Conservation (phyloP, 139 green algal species). For the Bryopsis sp. region DNA sequence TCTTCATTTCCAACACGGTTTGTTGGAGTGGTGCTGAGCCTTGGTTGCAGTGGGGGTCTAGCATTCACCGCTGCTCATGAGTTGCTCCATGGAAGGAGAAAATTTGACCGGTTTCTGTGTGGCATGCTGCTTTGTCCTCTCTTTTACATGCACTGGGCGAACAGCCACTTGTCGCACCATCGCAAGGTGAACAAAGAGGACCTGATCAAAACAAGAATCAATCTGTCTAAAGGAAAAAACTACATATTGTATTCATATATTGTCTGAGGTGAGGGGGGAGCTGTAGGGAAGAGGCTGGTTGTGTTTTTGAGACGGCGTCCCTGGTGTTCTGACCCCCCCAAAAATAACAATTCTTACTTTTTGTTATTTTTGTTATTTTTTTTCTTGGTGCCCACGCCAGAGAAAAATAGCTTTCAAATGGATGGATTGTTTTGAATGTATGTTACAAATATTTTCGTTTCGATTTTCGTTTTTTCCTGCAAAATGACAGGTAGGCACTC, state of each 20-base stretch:
- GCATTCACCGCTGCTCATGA: slow-evolving; percentile 39
- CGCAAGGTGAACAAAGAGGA: slow-evolving; percentile 33
- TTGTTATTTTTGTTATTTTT: too few species aligned
- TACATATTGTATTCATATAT: too few species aligned
- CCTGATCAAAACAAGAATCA: not conserved
- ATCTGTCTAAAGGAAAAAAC: slow-evolving; percentile 6
- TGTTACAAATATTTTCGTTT: too few species aligned
- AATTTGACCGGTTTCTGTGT: slow-evolving; percentile 27
- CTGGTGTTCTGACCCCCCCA: too few species aligned
- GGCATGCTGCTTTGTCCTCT: slow-evolving; percentile 29
- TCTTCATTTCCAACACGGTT: slow-evolving; percentile 5
- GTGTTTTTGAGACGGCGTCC: too few species aligned
- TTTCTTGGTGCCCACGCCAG: too few species aligned
- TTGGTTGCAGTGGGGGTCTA: slow-evolving; percentile 27
- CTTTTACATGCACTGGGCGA: slow-evolving; percentile 45
- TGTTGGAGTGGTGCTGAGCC: slow-evolving; percentile 15
- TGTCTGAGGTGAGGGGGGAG: too few species aligned
- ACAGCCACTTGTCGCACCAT: slow-evolving; percentile 44
- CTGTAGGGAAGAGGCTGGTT: too few species aligned
- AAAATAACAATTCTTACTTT: too few species aligned
- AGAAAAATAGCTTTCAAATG: too few species aligned
- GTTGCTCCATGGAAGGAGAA: slow-evolving; percentile 26
- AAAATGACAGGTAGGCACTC: slow-evolving; percentile 41
- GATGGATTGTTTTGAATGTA: too few species aligned
- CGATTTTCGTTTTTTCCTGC: too few species aligned